Percentiles rank a stretch among this genome's conserved stretches.
These are phyloP conservation scores for Peronospora farinosa DNA, from an alignment of 352 stramenopile genomes.

Conservation along the genomic window DNA sequence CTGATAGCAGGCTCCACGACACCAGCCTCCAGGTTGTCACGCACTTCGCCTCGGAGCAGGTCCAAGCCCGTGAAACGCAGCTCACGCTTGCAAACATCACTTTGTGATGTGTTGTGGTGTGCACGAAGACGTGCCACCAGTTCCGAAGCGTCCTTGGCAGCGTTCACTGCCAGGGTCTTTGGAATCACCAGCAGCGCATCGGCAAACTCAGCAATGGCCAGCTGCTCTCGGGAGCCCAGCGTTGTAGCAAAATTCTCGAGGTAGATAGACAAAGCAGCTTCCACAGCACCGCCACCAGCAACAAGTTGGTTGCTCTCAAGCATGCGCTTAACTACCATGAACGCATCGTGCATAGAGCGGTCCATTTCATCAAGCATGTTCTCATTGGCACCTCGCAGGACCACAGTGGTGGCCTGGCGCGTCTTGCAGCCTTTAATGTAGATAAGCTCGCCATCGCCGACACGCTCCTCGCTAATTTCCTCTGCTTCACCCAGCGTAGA, in stretches of 20 bases:
- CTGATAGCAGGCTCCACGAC: conserved; percentile 99
- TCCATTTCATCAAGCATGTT: conserved; percentile 99
- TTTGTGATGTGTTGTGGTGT: conserved; percentile 95
- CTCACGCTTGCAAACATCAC: conserved; percentile 64
- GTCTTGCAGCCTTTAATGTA: conserved; percentile 97
- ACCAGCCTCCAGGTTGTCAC: conserved; percentile 94
- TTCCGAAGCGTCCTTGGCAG: conserved; percentile 97
- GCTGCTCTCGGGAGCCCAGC: conserved; percentile 94
- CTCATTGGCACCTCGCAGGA: conserved; percentile 98
- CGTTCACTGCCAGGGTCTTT: conserved; percentile 98
- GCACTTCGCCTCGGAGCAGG: conserved; percentile 91
- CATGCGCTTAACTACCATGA: conserved; percentile 99
- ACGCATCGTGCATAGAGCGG: conserved; percentile 96
- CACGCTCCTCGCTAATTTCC: conserved; percentile 92
- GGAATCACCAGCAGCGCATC: conserved; percentile 97
- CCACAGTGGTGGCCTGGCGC: conserved; percentile 92
- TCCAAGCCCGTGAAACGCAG: conserved; percentile 92
- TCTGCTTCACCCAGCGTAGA: conserved; percentile 88
- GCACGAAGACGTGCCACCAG: conserved; percentile 95
- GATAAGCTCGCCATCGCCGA: conserved; percentile 98
- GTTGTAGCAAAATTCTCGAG: conserved; percentile 97
- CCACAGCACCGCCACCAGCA: conserved; percentile 95
- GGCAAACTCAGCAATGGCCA: conserved; percentile 98
- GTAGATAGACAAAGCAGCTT: conserved; percentile 96
- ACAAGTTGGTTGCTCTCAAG: conserved; percentile 99